phyloP scores from a whole-genome alignment of 768 basidiomycete species.

The Leccinum rimulosum region DNA sequence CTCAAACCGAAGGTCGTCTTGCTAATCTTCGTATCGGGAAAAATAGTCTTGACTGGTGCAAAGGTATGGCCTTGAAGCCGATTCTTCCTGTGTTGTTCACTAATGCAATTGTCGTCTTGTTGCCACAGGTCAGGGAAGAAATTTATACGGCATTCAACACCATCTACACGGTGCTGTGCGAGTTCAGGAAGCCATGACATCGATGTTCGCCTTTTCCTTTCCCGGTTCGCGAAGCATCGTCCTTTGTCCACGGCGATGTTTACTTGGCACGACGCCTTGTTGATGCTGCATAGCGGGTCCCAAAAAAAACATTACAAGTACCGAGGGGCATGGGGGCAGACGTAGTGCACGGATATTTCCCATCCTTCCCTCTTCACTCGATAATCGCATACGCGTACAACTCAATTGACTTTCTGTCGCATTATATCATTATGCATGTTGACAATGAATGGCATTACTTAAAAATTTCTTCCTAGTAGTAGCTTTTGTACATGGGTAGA shows the following conservation, averaged over 20 bases:
- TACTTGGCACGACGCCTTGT: conserved; percentile 1
- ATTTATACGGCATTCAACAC: conserved; percentile 99
- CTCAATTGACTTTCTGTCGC: conserved; percentile 21
- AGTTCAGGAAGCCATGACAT: conserved; percentile 79
- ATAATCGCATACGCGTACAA: conserved; percentile 28
- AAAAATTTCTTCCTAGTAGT: background rate
- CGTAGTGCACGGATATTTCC: conserved; percentile 39
- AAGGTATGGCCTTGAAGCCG: conserved; percentile 61
- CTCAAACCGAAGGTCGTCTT: conserved; percentile 99
- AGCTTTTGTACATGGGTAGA: background rate
- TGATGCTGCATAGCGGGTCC: background rate
- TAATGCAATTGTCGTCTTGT: conserved; percentile 41
- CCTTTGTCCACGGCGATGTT: conserved; percentile 3
- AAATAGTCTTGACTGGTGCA: conserved; percentile 98
- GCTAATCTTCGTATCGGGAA: conserved; percentile 97
- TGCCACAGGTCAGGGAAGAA: conserved; percentile 88
- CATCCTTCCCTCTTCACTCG: conserved; percentile 25
- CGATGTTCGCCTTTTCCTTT: background rate
- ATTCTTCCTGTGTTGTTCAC: conserved; percentile 33
- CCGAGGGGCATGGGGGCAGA: conserved; percentile 33
- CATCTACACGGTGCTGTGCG: conserved; percentile 96
- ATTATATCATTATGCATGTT: conserved; percentile 28
- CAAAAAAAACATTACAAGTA: conserved; percentile 23
- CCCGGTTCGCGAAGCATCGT: background rate
- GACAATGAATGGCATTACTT: background rate